Conservation (phyloP, 257 asterid species). For the Solanum pimpinellifolium region DNA sequence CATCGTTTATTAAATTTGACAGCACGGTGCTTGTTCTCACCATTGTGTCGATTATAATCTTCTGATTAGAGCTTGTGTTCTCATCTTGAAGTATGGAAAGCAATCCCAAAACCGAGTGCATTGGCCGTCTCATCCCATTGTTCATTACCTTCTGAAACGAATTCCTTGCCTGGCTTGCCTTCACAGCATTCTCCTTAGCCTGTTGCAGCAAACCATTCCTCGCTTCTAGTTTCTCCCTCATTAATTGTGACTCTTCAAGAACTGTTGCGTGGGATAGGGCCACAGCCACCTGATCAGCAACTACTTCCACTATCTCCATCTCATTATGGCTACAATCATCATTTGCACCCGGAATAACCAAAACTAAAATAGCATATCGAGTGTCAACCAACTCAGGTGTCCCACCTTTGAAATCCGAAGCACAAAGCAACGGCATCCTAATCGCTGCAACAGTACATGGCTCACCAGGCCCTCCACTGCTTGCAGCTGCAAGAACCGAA, state of each 20-base stretch:
- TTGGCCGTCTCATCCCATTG: conserved; percentile 37
- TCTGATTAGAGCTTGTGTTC: conserved; percentile 18
- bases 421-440: conserved; percentile 28
- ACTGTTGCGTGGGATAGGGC: conserved; percentile 38
- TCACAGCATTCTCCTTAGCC: conserved; percentile 29
- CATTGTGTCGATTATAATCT: conserved; percentile 18
- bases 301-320: conserved; percentile 39
- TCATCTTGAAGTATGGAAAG: conserved; percentile 18
- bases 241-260: conserved; percentile 33
- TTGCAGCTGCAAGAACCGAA: conserved; percentile 25
- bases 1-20: conserved; percentile 26
- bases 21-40: conserved; percentile 20
- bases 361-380: conserved; percentile 24
- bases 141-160: conserved; percentile 34
- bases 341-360: conserved; percentile 19
- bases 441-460: conserved; percentile 29
- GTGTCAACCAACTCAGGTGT: conserved; percentile 23
- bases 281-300: conserved; percentile 45
- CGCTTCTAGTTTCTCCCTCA: conserved; percentile 27
- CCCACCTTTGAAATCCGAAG: conserved; percentile 34
- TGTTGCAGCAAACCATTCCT: conserved; percentile 21
- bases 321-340: conserved; percentile 19
- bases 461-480: conserved; percentile 17
- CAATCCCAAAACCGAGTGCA: conserved; percentile 30
- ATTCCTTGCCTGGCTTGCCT: conserved; percentile 30